Base-by-base conservation (phyloP, 108 stramenopile species). In the Mediolabrus comicus region DNA sequence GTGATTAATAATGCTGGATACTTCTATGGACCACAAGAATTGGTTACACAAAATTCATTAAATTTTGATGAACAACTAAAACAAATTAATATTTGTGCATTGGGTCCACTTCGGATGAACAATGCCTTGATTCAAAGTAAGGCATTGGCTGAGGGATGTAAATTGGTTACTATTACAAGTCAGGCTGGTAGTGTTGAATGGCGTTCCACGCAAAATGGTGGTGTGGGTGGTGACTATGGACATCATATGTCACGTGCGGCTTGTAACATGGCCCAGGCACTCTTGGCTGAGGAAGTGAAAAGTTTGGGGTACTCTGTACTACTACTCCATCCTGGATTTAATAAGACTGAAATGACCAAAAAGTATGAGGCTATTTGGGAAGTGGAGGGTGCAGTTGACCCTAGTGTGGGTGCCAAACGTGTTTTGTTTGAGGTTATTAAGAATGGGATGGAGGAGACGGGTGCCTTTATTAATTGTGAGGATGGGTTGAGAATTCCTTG, bases 201-300 rank as follows among this genome's bases (percentile, higher is more conserved):
- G 94, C 77, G 94, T 24, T 38, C 67, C 17, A 86, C 85, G 26
- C 94, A 95, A 67, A 95, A 95, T 72, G 83, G 81, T 70, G 84
- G 85, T 43, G 56, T 67, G 61, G 91, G 91, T 25, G 87, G 87
- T 8, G 90, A 95, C 75, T 95, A 92, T 72, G 94, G 94, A 14
- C 96, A 96, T 80, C 96, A 96, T 79, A 96, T 96, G 96, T 88
- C 86, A 26, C 89, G 92, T 24, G 91, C 94, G 24, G 92, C 94
- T 3, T 87, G 89, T 74, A 96, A 95, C 80, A 96, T 96, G 85
- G 89, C 83, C 41, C 90, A 82, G 30, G 86, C 78, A 19, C 59
- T 96, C 14, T 71, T 90, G 31, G 79, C 94, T 39, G 84, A 92
- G 64, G 96, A 96, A 77, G 88, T 96, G 41, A 76, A 85, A 64